Percentiles rank a stretch among this genome's conserved stretches.
Evolutionary conservation across 139 green algal species (phyloP).

Genomic region (Closterium sp.): DNA sequence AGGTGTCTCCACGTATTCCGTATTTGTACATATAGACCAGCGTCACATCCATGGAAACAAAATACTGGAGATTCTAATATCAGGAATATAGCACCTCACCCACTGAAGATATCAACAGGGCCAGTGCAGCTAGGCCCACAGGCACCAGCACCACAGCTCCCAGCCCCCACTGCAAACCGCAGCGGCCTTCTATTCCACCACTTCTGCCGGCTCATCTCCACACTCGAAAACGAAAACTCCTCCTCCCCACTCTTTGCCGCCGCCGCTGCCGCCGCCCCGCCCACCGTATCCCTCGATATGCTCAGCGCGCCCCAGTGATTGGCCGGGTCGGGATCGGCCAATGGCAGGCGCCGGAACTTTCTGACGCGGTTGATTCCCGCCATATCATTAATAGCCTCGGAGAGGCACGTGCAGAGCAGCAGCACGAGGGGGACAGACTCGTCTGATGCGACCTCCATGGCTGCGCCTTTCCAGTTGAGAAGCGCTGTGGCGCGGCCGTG

Average conservation of each 20-base stretch:
- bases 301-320: slow-evolving; percentile 13
- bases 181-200: slow-evolving; percentile 15
- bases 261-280: background rate
- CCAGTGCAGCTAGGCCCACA: background rate
- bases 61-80: too few species aligned
- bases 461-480: slow-evolving; percentile 12
- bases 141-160: slow-evolving; percentile 1
- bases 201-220: background rate
- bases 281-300: background rate
- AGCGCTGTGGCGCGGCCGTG: slow-evolving; percentile 1
- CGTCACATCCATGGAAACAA: too few species aligned
- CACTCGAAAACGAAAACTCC: slow-evolving; percentile 17
- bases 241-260: background rate
- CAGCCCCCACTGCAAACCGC: background rate
- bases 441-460: slow-evolving; percentile 8
- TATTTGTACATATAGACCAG: too few species aligned
- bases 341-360: background rate
- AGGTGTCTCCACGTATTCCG: too few species aligned
- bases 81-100: too few species aligned
- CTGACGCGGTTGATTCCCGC: background rate
- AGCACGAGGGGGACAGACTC: slow-evolving; percentile 6
- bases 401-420: slow-evolving; percentile 3
- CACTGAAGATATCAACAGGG: background rate
- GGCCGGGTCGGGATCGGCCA: background rate
- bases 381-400: slow-evolving; percentile 15